phyloP scores from a whole-genome alignment of 1,139 yeast species.

The Suhomyces maxii region DNA sequence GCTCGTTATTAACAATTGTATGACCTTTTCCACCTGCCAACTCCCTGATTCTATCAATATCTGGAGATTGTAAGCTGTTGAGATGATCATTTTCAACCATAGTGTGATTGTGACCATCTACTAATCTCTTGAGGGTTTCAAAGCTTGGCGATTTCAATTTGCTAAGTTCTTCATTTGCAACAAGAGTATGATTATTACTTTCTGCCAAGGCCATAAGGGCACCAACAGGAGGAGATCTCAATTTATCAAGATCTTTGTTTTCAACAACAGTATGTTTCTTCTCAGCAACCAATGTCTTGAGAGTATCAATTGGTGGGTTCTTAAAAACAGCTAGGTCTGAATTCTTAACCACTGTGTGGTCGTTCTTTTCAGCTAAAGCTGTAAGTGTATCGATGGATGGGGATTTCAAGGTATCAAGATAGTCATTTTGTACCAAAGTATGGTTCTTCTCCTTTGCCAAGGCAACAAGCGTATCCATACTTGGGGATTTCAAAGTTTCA shows the following conservation, averaged over 20 bases:
- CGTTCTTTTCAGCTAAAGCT: not conserved
- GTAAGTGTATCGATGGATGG: not conserved
- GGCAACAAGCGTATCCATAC: no score
- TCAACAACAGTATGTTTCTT: slow-evolving; percentile 14
- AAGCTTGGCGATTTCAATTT: slow-evolving; percentile 13
- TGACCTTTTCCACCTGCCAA: slow-evolving; percentile 22
- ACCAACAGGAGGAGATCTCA: slow-evolving; percentile 18
- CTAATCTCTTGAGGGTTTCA: slow-evolving; percentile 11
- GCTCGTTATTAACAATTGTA: slow-evolving; percentile 18
- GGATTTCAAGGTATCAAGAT: slow-evolving; percentile 9
- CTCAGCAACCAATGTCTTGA: slow-evolving; percentile 16
- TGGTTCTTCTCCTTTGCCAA: not conserved
- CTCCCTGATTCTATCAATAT: slow-evolving; percentile 19
- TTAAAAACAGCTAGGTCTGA: slow-evolving; percentile 3
- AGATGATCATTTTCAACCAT: slow-evolving; percentile 1
- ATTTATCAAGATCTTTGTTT: slow-evolving; percentile 8
- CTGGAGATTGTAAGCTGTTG: slow-evolving; percentile 15
- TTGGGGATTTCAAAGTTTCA: slow-evolving; percentile 9
- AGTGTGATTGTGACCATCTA: not conserved
- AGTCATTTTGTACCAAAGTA: not conserved
- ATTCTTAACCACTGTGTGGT: not conserved
- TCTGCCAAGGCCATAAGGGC: slow-evolving; percentile 13
- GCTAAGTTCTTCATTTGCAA: slow-evolving; percentile 13
- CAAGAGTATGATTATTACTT: slow-evolving; percentile 16
- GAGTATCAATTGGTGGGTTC: slow-evolving; percentile 16